These are phyloP conservation scores for Auricularia heimuer DNA, from an alignment of 768 basidiomycete genomes.

Conservation along the genomic window DNA sequence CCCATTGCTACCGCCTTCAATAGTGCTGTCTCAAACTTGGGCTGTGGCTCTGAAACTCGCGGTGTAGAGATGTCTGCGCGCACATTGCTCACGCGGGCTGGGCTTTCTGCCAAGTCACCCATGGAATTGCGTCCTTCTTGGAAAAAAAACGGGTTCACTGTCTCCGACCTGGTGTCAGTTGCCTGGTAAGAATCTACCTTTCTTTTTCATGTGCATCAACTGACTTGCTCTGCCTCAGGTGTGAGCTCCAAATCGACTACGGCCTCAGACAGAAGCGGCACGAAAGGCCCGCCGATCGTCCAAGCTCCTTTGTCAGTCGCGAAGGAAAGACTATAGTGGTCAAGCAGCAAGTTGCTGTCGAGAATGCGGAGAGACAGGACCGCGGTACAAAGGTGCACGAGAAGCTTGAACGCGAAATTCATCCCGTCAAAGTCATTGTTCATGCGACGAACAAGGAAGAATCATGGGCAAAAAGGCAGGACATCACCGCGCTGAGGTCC, in stretches of 20 bases:
- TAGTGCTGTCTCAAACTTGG: too few relatives aligned
- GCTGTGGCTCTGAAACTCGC: not conserved
- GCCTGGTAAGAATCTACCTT: not conserved
- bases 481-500: slow-evolving; percentile 1
- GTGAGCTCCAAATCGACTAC: slow-evolving; percentile 73
- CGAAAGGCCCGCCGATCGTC: slow-evolving; percentile 26
- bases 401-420: slow-evolving; percentile 63
- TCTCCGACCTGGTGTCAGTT: not conserved
- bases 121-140: not conserved
- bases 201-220: not conserved
- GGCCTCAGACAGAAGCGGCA: slow-evolving; percentile 50
- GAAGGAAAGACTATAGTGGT: slow-evolving; percentile 54
- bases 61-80: not conserved
- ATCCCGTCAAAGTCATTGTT: slow-evolving; percentile 46
- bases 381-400: slow-evolving; percentile 65
- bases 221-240: slow-evolving; percentile 34
- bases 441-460: slow-evolving; percentile 50
- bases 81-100: too few relatives aligned
- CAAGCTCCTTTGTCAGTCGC: slow-evolving; percentile 43
- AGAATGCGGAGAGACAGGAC: slow-evolving; percentile 44
- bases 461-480: slow-evolving; percentile 64
- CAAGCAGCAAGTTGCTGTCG: slow-evolving; percentile 34
- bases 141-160: not conserved
- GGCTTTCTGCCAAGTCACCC: not conserved
- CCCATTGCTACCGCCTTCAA: not conserved